Evolutionary conservation across 805 yeast species (phyloP).

Genomic region (Kockiozyma suomiensis): DNA sequence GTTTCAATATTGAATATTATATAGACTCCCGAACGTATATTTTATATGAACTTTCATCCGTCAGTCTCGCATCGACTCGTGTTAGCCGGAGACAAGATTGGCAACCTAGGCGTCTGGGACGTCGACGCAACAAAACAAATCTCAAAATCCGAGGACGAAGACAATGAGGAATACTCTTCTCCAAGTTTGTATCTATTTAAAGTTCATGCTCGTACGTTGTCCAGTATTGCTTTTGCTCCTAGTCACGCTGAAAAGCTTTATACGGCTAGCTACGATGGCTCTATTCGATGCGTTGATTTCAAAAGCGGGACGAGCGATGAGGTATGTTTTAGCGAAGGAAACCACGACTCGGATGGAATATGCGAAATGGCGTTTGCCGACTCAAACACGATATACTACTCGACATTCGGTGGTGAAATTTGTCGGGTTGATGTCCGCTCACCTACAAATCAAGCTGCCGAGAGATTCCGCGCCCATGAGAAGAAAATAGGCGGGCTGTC

Average conservation of each 20-base stretch:
- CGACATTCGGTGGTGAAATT: constrained; percentile 81
- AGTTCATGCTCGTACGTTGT: constrained; percentile 74
- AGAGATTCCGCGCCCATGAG: constrained; percentile 65
- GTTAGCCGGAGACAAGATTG: constrained; percentile 87
- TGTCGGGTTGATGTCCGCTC: constrained; percentile 71
- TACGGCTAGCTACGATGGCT: constrained; percentile 86
- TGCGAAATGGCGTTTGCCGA: constrained; percentile 35
- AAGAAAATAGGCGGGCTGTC: constrained; percentile 91
- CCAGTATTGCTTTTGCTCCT: constrained; percentile 60
- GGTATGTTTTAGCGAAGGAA: constrained; percentile 44
- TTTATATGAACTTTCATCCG: constrained; percentile 79
- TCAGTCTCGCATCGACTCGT: constrained; percentile 60
- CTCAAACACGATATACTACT: constrained; percentile 60
- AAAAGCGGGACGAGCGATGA: constrained; percentile 62
- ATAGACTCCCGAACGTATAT: constrained; percentile 61
- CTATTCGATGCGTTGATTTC: constrained; percentile 73
- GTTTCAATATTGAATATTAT: neutral
- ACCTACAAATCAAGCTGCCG: constrained; percentile 31
- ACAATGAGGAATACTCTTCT: constrained; percentile 40
- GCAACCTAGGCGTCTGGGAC: constrained; percentile 87
- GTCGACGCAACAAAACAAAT: constrained; percentile 50
- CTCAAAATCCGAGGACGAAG: constrained; percentile 35
- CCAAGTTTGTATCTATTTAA: constrained; percentile 60
- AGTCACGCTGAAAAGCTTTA: constrained; percentile 57
- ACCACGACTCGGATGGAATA: constrained; percentile 44